A percentile compares a stretch with the other conserved stretches of the same genome.
Evolutionary conservation across 179 eudicot genomes (phyloP).

Genomic region (Carnegiea gigantea): DNA sequence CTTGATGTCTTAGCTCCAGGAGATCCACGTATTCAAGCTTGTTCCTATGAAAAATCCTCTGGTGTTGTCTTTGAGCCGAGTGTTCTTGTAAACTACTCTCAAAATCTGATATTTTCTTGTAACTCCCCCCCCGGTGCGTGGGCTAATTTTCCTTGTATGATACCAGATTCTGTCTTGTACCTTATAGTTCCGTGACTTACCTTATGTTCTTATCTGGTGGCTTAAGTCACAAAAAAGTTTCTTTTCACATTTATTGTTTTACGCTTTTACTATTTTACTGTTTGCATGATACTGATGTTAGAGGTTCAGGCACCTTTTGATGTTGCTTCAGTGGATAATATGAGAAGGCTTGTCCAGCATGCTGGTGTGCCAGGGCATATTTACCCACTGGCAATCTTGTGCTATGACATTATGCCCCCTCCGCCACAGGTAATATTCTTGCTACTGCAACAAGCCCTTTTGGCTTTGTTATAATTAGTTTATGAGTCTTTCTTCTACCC

Average conservation of each 20-base stretch:
- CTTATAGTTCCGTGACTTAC: not conserved
- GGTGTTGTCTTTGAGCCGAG: not conserved
- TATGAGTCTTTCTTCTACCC: not conserved
- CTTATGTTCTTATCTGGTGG: not conserved
- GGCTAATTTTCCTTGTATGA: too few species aligned
- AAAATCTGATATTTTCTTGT: not conserved
- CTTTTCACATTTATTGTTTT: conserved; percentile 2
- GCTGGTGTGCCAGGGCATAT: conserved; percentile 89
- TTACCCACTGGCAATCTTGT: conserved; percentile 74
- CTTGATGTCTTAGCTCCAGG: not conserved
- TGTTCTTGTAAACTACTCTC: not conserved
- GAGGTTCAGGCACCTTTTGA: conserved; percentile 89
- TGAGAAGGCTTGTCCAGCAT: conserved; percentile 89
- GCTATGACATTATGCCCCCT: conserved; percentile 66
- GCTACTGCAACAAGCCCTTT: conserved; percentile 2
- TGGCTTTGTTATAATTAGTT: not conserved
- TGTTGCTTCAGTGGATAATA: conserved; percentile 75
- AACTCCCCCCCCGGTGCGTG: not conserved
- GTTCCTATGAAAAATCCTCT: not conserved
- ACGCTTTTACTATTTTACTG: conserved; percentile 3
- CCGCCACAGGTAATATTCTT: conserved; percentile 33
- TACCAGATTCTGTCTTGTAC: not conserved
- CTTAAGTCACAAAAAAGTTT: not conserved
- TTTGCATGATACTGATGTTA: conserved; percentile 41
- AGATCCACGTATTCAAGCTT: not conserved